phyloP scores from a whole-genome alignment of 2,329 filamentous ascomycete genomes.

The Microcera coccophila region DNA sequence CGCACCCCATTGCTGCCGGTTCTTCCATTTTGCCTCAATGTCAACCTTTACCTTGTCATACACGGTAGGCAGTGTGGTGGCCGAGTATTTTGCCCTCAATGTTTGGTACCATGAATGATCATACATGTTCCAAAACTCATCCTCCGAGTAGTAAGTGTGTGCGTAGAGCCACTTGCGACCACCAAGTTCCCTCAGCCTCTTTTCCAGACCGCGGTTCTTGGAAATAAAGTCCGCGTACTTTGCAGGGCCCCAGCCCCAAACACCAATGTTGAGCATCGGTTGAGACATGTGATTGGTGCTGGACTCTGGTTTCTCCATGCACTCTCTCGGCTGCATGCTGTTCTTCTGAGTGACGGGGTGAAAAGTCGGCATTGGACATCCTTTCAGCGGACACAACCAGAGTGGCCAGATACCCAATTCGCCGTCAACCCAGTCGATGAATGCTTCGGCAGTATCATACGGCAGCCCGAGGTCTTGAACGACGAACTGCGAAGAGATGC shows the following conservation, averaged over 20 bases:
- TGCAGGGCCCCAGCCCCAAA: constrained; percentile 53
- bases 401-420: constrained; percentile 49
- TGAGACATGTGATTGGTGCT: too few relatives aligned
- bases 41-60: constrained; percentile 63
- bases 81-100: constrained; percentile 56
- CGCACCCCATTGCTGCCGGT: neutral
- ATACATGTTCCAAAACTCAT: constrained; percentile 66
- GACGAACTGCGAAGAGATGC: constrained; percentile 56
- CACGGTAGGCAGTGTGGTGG: constrained; percentile 57
- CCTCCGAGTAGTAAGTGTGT: constrained; percentile 63
- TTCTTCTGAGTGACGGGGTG: too few relatives aligned
- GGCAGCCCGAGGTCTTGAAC: constrained; percentile 61
- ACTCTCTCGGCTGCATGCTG: too few relatives aligned
- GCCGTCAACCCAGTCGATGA: constrained; percentile 46
- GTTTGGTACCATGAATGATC: constrained; percentile 56
- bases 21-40: constrained; percentile 22
- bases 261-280: constrained; percentile 56
- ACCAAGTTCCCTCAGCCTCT: constrained; percentile 52
- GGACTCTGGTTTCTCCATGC: constrained; percentile 33
- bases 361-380: constrained; percentile 38
- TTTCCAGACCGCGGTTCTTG: constrained; percentile 58
- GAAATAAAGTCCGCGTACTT: constrained; percentile 45
- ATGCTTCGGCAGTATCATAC: constrained; percentile 38
- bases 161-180: constrained; percentile 70
- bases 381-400: constrained; percentile 54